Conservation (phyloP, 768 basidiomycete genomes). For the Kwoniella sp. region DNA sequence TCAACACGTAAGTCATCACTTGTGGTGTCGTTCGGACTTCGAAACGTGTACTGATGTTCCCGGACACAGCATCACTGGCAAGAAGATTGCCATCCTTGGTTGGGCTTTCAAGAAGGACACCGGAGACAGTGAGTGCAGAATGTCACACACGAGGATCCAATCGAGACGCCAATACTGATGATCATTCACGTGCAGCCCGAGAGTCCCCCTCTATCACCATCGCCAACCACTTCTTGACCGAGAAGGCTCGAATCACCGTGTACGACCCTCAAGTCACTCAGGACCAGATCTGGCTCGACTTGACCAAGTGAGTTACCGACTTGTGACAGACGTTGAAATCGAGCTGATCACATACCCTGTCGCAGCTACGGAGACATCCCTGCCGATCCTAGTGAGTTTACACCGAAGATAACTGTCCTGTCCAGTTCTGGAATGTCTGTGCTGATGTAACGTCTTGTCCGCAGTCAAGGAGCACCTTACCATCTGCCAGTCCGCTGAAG, state of each 20-base stretch:
- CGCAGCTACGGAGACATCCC: conserved; percentile 61
- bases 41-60: conserved; percentile 3
- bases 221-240: conserved; percentile 87
- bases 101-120: conserved; percentile 99
- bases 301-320: conserved; percentile 61
- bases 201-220: conserved; percentile 95
- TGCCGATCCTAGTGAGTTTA: conserved; percentile 65
- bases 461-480: conserved; percentile 88
- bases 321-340: conserved; percentile 67
- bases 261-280: conserved; percentile 88
- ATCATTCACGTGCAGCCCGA: conserved; percentile 61
- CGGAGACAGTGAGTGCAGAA: conserved; percentile 68
- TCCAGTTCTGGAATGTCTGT: conserved; percentile 50
- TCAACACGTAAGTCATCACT: conserved; percentile 79
- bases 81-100: conserved; percentile 93
- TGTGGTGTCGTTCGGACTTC: conserved; percentile 39
- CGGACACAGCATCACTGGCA: conserved; percentile 40
- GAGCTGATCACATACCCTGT: conserved; percentile 15
- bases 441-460: conserved; percentile 1
- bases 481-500: conserved; percentile 73
- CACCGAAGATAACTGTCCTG: not conserved
- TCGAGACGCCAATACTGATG: not conserved
- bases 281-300: conserved; percentile 74
- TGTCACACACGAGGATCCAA: not conserved
- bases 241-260: conserved; percentile 80